phyloP scores from a whole-genome alignment of 768 basidiomycete species.

The Lenzites betulinus region DNA sequence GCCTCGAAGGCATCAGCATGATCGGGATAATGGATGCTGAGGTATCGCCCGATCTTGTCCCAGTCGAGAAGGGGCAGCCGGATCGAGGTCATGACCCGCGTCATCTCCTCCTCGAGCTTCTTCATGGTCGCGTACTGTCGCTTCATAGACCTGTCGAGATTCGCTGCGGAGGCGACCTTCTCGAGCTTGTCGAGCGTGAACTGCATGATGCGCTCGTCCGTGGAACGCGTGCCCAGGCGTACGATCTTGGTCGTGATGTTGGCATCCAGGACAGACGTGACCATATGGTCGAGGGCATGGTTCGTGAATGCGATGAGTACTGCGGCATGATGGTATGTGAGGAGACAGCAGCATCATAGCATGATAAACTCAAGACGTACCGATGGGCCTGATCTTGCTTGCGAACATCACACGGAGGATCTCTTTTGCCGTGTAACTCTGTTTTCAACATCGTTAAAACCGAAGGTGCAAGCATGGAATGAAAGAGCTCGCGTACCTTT shows the following conservation, averaged over 20 bases:
- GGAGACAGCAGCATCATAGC: neutral
- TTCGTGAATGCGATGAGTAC: conserved; percentile 70
- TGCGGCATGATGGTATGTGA: neutral
- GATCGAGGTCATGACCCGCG: conserved; percentile 46
- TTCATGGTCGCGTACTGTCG: conserved; percentile 33
- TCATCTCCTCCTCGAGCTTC: conserved; percentile 47
- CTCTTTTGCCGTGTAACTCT: conserved; percentile 72
- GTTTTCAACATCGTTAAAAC: too few relatives aligned
- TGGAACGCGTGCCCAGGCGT: conserved; percentile 66
- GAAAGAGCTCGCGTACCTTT: too few relatives aligned
- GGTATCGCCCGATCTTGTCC: conserved; percentile 42
- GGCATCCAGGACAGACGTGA: conserved; percentile 64
- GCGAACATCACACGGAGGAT: conserved; percentile 64
- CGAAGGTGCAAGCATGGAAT: too few relatives aligned
- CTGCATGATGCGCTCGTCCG: conserved; percentile 59
- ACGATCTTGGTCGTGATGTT: conserved; percentile 64
- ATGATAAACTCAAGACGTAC: neutral
- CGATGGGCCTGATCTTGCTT: conserved; percentile 41
- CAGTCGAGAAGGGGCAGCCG: conserved; percentile 37
- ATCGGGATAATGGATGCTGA: conserved; percentile 49
- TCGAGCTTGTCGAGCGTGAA: conserved; percentile 66
- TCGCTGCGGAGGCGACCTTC: conserved; percentile 41
- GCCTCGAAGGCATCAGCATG: conserved; percentile 43
- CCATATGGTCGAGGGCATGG: conserved; percentile 76
- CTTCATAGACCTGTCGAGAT: conserved; percentile 36